Conservation (phyloP, 2,329 filamentous ascomycete species). For the Trichoderma aggressivum region DNA sequence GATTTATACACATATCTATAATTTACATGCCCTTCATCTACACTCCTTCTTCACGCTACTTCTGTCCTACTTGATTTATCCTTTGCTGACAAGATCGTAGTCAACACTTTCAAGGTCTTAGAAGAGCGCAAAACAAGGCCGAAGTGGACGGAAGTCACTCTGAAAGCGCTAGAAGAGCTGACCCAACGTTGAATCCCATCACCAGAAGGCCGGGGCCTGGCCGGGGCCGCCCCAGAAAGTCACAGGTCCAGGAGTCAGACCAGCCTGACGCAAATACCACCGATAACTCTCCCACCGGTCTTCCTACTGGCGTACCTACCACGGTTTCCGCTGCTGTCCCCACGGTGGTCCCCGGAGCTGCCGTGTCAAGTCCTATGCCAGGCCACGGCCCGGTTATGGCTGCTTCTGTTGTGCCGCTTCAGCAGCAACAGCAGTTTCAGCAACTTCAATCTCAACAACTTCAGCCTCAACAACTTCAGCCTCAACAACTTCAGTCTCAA, state of each 20-base stretch:
- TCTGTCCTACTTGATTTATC: neutral
- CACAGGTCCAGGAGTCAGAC: slow-evolving; percentile 12
- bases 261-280: slow-evolving; percentile 5
- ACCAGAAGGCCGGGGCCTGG: slow-evolving; percentile 59
- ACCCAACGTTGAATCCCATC: slow-evolving; percentile 56
- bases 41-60: neutral
- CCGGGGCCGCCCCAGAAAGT: slow-evolving; percentile 51
- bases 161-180: slow-evolving; percentile 39
- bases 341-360: neutral
- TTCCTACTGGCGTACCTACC: neutral
- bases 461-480: slow-evolving; percentile 14
- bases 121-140: slow-evolving; percentile 52
- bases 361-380: neutral
- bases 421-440: neutral
- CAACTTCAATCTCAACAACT: slow-evolving; percentile 17
- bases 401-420: slow-evolving; percentile 12
- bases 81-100: slow-evolving; percentile 33
- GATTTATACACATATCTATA: neutral
- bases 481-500: neutral
- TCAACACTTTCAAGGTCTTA: slow-evolving; percentile 60
- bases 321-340: slow-evolving; percentile 10
- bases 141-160: slow-evolving; percentile 38
- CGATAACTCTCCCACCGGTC: neutral
- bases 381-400: slow-evolving; percentile 1
- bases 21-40: neutral